These are phyloP conservation scores for Dendrobium catenatum DNA, from an alignment of 106 monocot genomes.

Conservation along the genomic window DNA sequence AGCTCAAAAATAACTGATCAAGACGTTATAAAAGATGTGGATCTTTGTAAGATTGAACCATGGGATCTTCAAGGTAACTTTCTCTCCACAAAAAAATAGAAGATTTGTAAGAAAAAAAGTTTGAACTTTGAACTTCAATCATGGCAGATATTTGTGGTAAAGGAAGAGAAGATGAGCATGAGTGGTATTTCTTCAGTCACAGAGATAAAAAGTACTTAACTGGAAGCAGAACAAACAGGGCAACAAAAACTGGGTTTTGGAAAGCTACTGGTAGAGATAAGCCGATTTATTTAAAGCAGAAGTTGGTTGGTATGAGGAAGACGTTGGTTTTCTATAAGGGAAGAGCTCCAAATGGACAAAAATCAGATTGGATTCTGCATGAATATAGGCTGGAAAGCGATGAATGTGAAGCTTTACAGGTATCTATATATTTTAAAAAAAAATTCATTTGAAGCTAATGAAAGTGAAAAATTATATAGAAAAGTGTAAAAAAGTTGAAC, in stretches of 20 bases:
- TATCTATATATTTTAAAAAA: too few relatives aligned
- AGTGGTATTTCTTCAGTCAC: conserved; percentile 37
- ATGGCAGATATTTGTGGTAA: neutral
- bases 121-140: neutral
- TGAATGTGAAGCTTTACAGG: conserved; percentile 13
- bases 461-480: too few relatives aligned
- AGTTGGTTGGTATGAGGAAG: conserved; percentile 28
- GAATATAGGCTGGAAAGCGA: conserved; percentile 27
- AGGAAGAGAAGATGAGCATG: conserved; percentile 19
- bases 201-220: conserved; percentile 26
- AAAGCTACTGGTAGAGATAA: conserved; percentile 32
- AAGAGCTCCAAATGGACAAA: conserved; percentile 25
- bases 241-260: conserved; percentile 29
- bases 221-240: conserved; percentile 27
- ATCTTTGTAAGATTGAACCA: conserved; percentile 23
- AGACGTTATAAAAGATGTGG: conserved; percentile 28
- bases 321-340: conserved; percentile 28
- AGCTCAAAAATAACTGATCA: conserved; percentile 29
- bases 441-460: too few relatives aligned
- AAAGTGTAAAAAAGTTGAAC: too few relatives aligned
- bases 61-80: conserved; percentile 27
- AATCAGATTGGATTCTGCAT: conserved; percentile 29
- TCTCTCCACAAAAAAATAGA: too few relatives aligned
- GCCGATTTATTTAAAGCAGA: conserved; percentile 9
- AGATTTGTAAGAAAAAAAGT: neutral